Evolutionary conservation across 495 filamentous ascomycete genomes (phyloP).

Genomic region (Neurospora sp.): DNA sequence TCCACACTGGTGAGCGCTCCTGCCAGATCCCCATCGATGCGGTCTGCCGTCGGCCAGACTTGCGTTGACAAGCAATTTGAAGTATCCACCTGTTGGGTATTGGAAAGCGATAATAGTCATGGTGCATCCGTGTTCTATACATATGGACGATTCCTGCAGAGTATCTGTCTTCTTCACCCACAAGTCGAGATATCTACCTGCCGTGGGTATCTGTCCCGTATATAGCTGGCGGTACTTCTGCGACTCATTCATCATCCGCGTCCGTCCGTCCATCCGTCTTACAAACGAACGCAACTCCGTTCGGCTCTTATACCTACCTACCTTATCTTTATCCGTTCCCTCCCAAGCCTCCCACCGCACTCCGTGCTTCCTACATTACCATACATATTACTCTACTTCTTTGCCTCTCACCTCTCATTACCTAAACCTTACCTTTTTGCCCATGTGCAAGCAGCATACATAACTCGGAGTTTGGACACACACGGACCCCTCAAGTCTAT

Average conservation of each 20-base stretch:
- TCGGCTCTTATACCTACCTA: not conserved
- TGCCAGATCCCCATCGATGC: not conserved
- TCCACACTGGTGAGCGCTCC: not conserved
- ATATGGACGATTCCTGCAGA: not conserved
- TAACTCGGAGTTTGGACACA: not conserved
- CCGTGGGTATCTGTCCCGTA: not conserved
- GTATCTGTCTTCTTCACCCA: not conserved
- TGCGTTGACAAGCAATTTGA: not conserved
- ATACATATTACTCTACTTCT: not conserved
- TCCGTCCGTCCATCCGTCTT: not conserved
- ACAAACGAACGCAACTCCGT: not conserved
- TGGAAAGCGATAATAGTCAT: not conserved
- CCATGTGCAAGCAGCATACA: not conserved
- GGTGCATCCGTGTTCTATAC: not conserved
- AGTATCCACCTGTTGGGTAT: not conserved
- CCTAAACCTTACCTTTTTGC: not conserved
- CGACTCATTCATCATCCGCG: not conserved
- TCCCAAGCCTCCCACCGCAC: not conserved
- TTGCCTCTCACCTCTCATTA: not conserved
- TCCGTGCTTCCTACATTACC: not conserved
- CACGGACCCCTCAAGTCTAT: not conserved
- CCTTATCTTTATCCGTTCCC: not conserved
- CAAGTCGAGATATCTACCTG: not conserved
- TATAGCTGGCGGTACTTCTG: not conserved
- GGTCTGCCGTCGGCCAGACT: not conserved